These are phyloP conservation scores for Stromatinia cepivora DNA, from an alignment of 2,329 filamentous ascomycete genomes.

Conservation along the genomic window DNA sequence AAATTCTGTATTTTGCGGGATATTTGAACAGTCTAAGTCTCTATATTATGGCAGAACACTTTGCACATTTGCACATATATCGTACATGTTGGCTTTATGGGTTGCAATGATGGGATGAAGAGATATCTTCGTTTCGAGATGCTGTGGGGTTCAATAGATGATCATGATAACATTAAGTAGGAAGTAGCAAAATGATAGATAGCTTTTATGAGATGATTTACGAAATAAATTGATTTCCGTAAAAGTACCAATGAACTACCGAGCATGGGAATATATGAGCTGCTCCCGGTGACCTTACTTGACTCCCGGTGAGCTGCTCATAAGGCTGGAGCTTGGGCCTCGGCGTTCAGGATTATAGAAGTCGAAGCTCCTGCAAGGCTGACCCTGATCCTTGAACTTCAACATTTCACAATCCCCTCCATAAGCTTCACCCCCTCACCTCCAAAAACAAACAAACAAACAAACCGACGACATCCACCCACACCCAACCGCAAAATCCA, in stretches of 20 bases:
- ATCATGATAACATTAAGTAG: not conserved
- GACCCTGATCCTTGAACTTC: not conserved
- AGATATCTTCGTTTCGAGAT: not conserved
- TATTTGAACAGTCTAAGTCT: not conserved
- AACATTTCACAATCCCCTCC: not conserved
- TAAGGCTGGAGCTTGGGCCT: not conserved
- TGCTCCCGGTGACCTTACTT: not conserved
- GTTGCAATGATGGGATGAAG: not conserved
- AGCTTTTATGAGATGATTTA: not conserved
- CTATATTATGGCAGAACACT: not conserved
- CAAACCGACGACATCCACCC: not conserved
- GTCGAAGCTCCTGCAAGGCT: constrained; percentile 17
- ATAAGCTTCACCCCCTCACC: no score
- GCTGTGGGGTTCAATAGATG: not conserved
- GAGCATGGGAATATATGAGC: not conserved
- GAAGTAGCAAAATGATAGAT: not conserved
- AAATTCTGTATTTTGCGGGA: not conserved
- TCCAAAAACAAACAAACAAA: not conserved
- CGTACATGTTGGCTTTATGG: not conserved
- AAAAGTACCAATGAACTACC: not conserved
- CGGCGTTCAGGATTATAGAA: not conserved
- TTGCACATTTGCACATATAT: not conserved
- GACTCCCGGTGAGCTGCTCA: no score
- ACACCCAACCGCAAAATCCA: no score
- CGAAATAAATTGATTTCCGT: not conserved